Conservation (phyloP, 176 grass and related monocot genomes). For the Musa acuminata region DNA sequence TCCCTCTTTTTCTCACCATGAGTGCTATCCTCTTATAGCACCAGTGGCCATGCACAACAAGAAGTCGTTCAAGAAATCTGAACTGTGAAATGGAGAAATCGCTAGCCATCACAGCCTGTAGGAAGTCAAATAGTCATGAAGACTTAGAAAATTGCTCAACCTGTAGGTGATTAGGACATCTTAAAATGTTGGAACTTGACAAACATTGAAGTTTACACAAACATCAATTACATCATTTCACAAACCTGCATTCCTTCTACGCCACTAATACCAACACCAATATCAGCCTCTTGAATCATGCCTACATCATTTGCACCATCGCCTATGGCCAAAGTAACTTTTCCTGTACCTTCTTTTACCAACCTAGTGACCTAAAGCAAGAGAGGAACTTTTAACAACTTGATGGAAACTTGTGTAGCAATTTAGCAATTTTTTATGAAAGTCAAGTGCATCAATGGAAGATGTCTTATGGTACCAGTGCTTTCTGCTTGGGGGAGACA, state of each 20-base stretch:
- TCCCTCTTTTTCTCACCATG: conserved; percentile 50
- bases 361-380: conserved; percentile 76
- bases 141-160: not conserved
- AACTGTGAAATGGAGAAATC: conserved; percentile 98
- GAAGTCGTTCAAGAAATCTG: conserved; percentile 86
- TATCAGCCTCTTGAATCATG: conserved; percentile 99
- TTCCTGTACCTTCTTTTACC: conserved; percentile 91
- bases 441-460: not conserved
- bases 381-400: conserved; percentile 9
- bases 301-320: conserved; percentile 99
- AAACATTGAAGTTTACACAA: conserved; percentile 5
- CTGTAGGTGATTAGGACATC: not conserved
- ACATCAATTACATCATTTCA: not conserved
- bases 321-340: conserved; percentile 94
- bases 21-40: conserved; percentile 97
- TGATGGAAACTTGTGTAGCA: not conserved
- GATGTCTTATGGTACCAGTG: conserved; percentile 50
- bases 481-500: conserved; percentile 97
- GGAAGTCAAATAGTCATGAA: conserved; percentile 14
- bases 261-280: conserved; percentile 98
- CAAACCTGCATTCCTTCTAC: conserved; percentile 98
- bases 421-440: not conserved
- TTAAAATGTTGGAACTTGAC: not conserved
- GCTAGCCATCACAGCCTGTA: conserved; percentile 97
- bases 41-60: conserved; percentile 99